phyloP scores from a whole-genome alignment of 1,284 basidiomycete genomes.

The Trametes pubescens region DNA sequence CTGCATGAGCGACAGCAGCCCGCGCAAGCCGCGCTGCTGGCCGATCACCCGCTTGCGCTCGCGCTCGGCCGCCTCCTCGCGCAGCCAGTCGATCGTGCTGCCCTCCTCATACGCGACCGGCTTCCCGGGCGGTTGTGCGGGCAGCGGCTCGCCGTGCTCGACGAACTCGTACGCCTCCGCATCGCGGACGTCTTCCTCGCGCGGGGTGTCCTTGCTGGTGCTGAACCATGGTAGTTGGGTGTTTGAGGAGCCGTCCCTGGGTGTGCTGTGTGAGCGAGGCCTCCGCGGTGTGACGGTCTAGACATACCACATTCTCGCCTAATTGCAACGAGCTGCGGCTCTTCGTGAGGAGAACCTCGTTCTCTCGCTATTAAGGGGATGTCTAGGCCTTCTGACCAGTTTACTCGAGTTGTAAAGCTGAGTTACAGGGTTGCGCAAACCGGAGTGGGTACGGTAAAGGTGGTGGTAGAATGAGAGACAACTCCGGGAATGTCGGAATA shows the following conservation, averaged over 20 bases:
- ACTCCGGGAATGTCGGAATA: too few relatives aligned
- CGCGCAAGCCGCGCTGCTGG: slow-evolving; percentile 61
- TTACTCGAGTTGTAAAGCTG: not conserved
- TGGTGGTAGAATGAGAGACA: too few relatives aligned
- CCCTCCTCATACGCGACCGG: slow-evolving; percentile 56
- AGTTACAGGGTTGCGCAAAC: not conserved
- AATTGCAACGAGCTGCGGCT: not conserved
- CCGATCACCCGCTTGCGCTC: slow-evolving; percentile 60
- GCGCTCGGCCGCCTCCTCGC: slow-evolving; percentile 71
- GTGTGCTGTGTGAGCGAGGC: not conserved
- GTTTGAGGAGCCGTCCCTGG: slow-evolving; percentile 20
- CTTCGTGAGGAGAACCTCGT: too few relatives aligned
- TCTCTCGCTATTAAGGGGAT: too few relatives aligned
- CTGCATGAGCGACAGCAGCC: slow-evolving; percentile 59
- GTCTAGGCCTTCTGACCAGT: too few relatives aligned
- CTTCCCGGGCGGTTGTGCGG: slow-evolving; percentile 24
- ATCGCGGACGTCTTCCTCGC: slow-evolving; percentile 27
- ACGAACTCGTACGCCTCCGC: slow-evolving; percentile 37
- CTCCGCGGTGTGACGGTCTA: not conserved
- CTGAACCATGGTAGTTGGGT: slow-evolving; percentile 30
- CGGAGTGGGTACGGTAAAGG: too few relatives aligned
- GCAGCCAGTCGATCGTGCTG: slow-evolving; percentile 74
- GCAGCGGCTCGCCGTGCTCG: slow-evolving; percentile 17
- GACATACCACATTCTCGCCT: slow-evolving; percentile 12
- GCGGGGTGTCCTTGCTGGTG: slow-evolving; percentile 4